Base-by-base conservation (phyloP, 2,329 filamentous ascomycete genomes). In the Botryotinia globosa region DNA sequence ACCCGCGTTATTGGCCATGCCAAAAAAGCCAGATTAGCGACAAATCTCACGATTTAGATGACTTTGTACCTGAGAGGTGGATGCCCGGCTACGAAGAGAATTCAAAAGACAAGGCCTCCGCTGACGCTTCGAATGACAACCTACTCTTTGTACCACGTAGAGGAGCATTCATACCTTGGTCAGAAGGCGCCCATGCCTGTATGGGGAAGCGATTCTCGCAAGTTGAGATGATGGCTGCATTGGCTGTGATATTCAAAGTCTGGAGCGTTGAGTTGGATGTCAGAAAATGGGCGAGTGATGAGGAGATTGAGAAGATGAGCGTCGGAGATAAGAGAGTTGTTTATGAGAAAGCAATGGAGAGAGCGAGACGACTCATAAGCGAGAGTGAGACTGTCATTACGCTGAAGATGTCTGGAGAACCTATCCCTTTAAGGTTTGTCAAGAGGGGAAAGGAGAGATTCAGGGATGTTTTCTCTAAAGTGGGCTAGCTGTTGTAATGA, bases 21-120 rank as follows among this genome's bases (percentile, higher is more conserved):
- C 68, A 71, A 39, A 45, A 37, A 6, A 71, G 56, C 7, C 18
- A 16, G 12, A 34, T 37, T 4, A 67, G 64, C 25, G 14, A 51
- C 18, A 77, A 79, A 45, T 76, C 77, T 29, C 81, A 73, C 61
- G 69, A 75, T 65, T 48, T 75, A 39, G 65, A 72, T n/a, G 82
- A 85, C 54, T 90, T 88, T 80, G 82, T 84, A 61, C 87, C 87
- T 0, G 86, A 88, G 76, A 83, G 88, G 54, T 89, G 88, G 88
- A 80, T 89, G 18, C 56, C 59, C 9, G 37, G 25, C 25, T 62
- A 62, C 16, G 37, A 62, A 14, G 10, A 2, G 20, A 42, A 62
- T 10, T n/a, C 25, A 42, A 62, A 29, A 7, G 25, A 62, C 16
- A 62, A 62, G 16, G 37, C 22, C 25, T 42, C 25, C 6, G 25